Evolutionary conservation across 352 stramenopile species (phyloP).

Genomic region (Aphanomyces euteiches): DNA sequence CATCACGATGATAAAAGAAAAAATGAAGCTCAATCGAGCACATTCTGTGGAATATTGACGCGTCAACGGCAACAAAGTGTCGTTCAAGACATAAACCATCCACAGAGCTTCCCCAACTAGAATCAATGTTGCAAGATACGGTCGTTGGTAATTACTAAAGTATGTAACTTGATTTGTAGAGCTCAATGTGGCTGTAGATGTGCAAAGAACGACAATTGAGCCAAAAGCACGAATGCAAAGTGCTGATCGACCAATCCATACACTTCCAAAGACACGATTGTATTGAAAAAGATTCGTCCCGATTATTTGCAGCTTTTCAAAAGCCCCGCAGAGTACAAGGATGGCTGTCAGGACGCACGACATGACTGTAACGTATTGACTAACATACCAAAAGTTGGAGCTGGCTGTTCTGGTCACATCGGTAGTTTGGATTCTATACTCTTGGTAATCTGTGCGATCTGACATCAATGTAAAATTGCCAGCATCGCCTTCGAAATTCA

Average conservation of each 20-base stretch:
- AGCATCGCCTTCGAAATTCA: slow-evolving; percentile 15
- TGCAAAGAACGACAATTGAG: slow-evolving; percentile 10
- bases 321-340: not conserved
- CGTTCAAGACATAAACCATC: slow-evolving; percentile 22
- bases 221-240: slow-evolving; percentile 6
- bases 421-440: not conserved
- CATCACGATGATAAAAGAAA: not conserved
- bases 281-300: slow-evolving; percentile 23
- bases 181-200: slow-evolving; percentile 1
- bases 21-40: not conserved
- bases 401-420: slow-evolving; percentile 20
- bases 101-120: slow-evolving; percentile 13
- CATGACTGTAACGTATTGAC: not conserved
- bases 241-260: slow-evolving; percentile 23
- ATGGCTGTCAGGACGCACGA: not conserved
- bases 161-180: not conserved
- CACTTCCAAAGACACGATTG: slow-evolving; percentile 14
- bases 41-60: not conserved
- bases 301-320: not conserved
- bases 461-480: slow-evolving; percentile 16
- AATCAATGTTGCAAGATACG: not conserved
- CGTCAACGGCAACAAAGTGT: slow-evolving; percentile 12
- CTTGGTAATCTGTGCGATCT: not conserved
- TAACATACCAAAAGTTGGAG: slow-evolving; percentile 26
- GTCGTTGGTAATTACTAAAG: not conserved